Conservation (phyloP, 73 alveolate genomes). For the Paramecium sexaurelia region DNA sequence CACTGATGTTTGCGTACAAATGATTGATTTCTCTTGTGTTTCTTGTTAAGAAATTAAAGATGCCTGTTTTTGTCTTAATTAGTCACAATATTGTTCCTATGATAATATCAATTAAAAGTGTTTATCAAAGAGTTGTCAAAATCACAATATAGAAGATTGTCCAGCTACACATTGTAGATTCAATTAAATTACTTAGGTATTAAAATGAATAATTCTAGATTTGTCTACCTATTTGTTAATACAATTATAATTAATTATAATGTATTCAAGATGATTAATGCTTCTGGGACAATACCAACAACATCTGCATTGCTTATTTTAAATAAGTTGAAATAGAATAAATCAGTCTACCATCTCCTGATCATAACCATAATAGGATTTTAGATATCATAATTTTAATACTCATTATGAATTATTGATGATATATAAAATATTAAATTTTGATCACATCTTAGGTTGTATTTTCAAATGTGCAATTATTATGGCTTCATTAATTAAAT, state of each 20-base stretch:
- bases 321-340: not conserved
- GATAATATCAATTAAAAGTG: not conserved
- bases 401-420: not conserved
- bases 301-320: not conserved
- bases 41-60: slow-evolving; percentile 48
- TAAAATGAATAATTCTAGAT: not conserved
- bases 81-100: not conserved
- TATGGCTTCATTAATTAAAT: not conserved
- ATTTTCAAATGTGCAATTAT: not conserved
- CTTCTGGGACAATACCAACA: not conserved
- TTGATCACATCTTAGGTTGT: not conserved
- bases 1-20: not conserved
- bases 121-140: not conserved
- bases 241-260: not conserved
- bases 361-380: not conserved
- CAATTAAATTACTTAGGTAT: not conserved
- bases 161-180: not conserved
- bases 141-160: not conserved
- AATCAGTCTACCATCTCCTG: not conserved
- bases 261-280: not conserved
- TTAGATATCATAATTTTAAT: not conserved
- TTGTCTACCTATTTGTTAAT: slow-evolving; percentile 3
- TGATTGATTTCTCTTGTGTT: slow-evolving; percentile 7
- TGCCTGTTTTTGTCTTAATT: not conserved
- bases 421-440: not conserved